A percentile compares a stretch with the other conserved stretches of the same genome.
Evolutionary conservation across 2,329 filamentous ascomycete species (phyloP).

Genomic region (Arthrobotrys conoides): DNA sequence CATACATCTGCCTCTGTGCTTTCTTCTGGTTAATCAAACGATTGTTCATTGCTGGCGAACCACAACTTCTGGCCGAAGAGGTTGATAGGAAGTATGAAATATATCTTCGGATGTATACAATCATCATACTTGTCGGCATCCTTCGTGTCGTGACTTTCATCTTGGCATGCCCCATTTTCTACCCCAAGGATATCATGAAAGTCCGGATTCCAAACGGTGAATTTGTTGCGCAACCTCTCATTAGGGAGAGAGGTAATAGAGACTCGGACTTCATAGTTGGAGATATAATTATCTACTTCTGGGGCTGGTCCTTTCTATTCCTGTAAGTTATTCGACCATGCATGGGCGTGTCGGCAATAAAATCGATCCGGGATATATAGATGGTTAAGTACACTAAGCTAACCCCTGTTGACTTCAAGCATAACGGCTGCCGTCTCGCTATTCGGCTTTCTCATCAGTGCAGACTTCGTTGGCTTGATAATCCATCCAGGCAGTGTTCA

Average conservation of each 20-base stretch:
- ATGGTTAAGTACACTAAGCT: too few relatives aligned
- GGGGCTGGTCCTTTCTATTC: constrained; percentile 30
- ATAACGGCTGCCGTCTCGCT: constrained; percentile 2
- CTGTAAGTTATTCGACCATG: constrained; percentile 20
- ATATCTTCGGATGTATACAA: constrained; percentile 21
- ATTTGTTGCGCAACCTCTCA: constrained; percentile 8
- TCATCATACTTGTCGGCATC: constrained; percentile 6
- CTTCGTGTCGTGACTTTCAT: constrained; percentile 22
- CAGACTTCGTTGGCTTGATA: constrained; percentile 19
- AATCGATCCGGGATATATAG: too few relatives aligned
- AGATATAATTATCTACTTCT: constrained; percentile 38
- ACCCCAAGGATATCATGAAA: constrained; percentile 20
- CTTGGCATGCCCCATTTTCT: constrained; percentile 16
- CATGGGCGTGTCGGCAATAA: too few relatives aligned
- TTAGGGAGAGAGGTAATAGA: not conserved
- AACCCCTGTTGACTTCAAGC: too few relatives aligned
- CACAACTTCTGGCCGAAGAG: not conserved
- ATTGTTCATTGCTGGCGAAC: not conserved
- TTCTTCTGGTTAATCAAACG: constrained; percentile 31
- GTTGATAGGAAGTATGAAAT: constrained; percentile 29
- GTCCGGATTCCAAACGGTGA: not conserved
- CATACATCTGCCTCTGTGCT: constrained; percentile 29
- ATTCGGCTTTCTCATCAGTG: constrained; percentile 12
- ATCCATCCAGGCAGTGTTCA: not conserved
- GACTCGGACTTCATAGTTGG: not conserved